Conservation (phyloP, 2,329 filamentous ascomycete species). For the Lanzia echinophila region DNA sequence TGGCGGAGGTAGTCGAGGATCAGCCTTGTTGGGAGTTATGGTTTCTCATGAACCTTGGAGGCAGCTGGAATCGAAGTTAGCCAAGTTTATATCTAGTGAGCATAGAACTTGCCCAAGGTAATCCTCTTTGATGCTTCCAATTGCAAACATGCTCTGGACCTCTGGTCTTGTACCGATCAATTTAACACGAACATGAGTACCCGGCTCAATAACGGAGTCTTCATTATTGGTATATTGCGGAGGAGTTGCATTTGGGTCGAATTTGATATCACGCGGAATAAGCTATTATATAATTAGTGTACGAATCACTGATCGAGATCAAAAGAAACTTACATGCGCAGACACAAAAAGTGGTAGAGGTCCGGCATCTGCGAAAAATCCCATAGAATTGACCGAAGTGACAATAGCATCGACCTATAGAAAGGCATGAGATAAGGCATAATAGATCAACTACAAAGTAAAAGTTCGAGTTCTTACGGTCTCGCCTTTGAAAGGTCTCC, state of each 20-base stretch:
- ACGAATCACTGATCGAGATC: too few relatives aligned
- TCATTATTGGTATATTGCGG: constrained; percentile 94
- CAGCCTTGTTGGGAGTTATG: not conserved
- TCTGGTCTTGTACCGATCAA: constrained; percentile 91
- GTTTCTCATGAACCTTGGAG: constrained; percentile 23
- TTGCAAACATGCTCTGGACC: constrained; percentile 91
- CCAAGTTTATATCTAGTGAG: not conserved
- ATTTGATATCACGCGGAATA: constrained; percentile 88
- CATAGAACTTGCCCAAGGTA: constrained; percentile 52
- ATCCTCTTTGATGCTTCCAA: constrained; percentile 91
- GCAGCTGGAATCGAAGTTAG: constrained; percentile 18
- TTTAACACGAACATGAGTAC: constrained; percentile 88
- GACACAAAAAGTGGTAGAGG: constrained; percentile 75
- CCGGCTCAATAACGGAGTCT: constrained; percentile 88
- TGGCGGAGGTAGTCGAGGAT: not conserved
- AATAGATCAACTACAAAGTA: not conserved
- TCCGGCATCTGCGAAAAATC: constrained; percentile 81
- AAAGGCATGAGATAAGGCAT: constrained; percentile 17
- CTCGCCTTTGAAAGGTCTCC: constrained; percentile 96
- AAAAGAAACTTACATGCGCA: constrained; percentile 27
- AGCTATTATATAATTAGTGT: constrained; percentile 46
- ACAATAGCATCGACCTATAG: constrained; percentile 87
- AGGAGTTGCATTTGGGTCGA: constrained; percentile 92
- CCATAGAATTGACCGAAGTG: constrained; percentile 81
- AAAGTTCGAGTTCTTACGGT: constrained; percentile 69